phyloP scores from a whole-genome alignment of 768 basidiomycete genomes.

The Leucosporidium yakuticum region DNA sequence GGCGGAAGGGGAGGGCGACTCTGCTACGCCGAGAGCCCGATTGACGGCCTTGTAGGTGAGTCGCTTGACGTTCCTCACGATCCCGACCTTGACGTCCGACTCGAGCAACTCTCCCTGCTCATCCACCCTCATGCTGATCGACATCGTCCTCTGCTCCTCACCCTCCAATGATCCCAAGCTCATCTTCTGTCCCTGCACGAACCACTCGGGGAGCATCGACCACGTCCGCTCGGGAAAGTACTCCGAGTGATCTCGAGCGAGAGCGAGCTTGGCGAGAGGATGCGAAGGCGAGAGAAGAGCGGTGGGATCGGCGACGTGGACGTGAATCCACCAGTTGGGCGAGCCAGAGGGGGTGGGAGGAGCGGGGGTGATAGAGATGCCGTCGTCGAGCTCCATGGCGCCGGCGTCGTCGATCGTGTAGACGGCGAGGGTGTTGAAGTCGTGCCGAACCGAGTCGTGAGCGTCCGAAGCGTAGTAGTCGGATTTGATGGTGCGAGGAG shows the following conservation, averaged over 20 bases:
- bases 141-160: constrained; percentile 57
- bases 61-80: constrained; percentile 62
- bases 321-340: constrained; percentile 68
- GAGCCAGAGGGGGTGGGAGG: constrained; percentile 49
- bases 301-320: constrained; percentile 91
- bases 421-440: constrained; percentile 72
- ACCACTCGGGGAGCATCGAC: constrained; percentile 64
- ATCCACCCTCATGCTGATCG: constrained; percentile 71
- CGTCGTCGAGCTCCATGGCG: constrained; percentile 90
- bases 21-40: constrained; percentile 25
- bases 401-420: constrained; percentile 76
- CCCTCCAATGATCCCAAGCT: constrained; percentile 36
- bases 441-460: constrained; percentile 67
- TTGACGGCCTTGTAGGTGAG: constrained; percentile 68
- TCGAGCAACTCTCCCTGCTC: constrained; percentile 61
- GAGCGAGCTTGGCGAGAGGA: constrained; percentile 56
- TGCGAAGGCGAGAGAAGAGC: constrained; percentile 67
- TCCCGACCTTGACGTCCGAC: constrained; percentile 61
- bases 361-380: constrained; percentile 71
- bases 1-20: constrained; percentile 4
- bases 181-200: constrained; percentile 20
- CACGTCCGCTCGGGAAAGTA: constrained; percentile 63
- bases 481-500: background rate
- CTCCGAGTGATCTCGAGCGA: constrained; percentile 49
- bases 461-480: constrained; percentile 50